Conservation (phyloP, 1,139 yeast genomes). For the Eremothecium coryli region DNA sequence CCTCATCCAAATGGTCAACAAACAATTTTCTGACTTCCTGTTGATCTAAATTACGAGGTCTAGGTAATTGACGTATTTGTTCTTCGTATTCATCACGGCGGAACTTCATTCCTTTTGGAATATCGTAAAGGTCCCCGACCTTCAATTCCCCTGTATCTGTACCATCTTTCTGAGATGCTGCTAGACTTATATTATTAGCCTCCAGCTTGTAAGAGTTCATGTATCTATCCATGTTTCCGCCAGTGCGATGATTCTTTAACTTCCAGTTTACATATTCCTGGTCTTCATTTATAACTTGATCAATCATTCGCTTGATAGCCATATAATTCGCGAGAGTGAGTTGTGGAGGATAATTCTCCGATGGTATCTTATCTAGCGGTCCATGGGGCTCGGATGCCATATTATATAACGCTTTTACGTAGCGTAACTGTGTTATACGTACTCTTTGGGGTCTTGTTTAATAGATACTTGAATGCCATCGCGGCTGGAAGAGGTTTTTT, state of each 20-base stretch:
- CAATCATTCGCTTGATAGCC: slow-evolving; percentile 28
- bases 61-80: slow-evolving; percentile 12
- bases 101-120: slow-evolving; percentile 21
- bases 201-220: slow-evolving; percentile 9
- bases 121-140: slow-evolving; percentile 16
- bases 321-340: slow-evolving; percentile 25
- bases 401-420: too few species aligned
- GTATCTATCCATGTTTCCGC: slow-evolving; percentile 26
- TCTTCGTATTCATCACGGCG: slow-evolving; percentile 22
- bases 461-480: not conserved
- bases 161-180: not conserved
- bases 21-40: slow-evolving; percentile 56
- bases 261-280: slow-evolving; percentile 30
- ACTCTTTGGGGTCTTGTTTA: not conserved
- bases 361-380: slow-evolving; percentile 27
- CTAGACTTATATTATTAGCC: slow-evolving; percentile 1
- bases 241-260: slow-evolving; percentile 24
- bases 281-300: slow-evolving; percentile 29
- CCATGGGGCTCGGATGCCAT: slow-evolving; percentile 26
- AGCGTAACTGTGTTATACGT: slow-evolving; percentile 3
- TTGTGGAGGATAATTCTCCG: slow-evolving; percentile 23
- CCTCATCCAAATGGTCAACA: slow-evolving; percentile 65
- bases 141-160: slow-evolving; percentile 2
- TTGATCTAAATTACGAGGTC: slow-evolving; percentile 32
- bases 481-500: not conserved